Base-by-base conservation (phyloP, 2,329 filamentous ascomycete genomes). In the Tolypocladium nubicola region DNA sequence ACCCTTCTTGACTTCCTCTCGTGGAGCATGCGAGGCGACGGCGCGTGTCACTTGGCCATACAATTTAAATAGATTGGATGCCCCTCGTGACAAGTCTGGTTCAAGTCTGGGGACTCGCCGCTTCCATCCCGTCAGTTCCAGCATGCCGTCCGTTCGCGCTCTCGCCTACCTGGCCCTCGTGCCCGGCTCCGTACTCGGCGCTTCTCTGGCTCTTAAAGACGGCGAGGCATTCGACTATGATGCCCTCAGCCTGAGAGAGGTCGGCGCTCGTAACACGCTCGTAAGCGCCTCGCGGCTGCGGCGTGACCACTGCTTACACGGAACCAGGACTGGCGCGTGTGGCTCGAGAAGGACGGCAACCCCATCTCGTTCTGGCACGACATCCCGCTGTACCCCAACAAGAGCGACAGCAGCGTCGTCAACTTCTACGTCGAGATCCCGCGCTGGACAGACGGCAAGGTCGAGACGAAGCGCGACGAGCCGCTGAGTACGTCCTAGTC, bases 351-450 rank as follows among this genome's bases (percentile, higher is more conserved):
- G 52, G 63, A 74, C 38, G 73, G 72, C 9, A 60, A 71, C 16
- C 71, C 71, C 4, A 71, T 75, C 41, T 75, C 73, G 0, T 70
- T 69, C 60, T 75, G 73, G 72, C 73, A 76, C 52, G 73, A 76
- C 59, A 65, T 76, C 37, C 73, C 73, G 1, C 57, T 73, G 8
- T 75, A 72, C 54, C 72, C 74, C 4, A 63, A 69, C 39, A 64
- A 64, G 35, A 66, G 62, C 4, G 63, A 73, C 56, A 67, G 68
- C 33, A 65, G 62, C 30, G 65, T 74, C 43, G 65, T 75, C 62
- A 73, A 70, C 64, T 69, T 72, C 13, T 69, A 73, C 13, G 70
- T 75, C 1, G 74, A 76, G 62, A 75, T 76, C 10, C 74, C 74
- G 1, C 63, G 72, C 45, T 76, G 74, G 73, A 71, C 68, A 1